Percentiles rank a stretch among this genome's conserved stretches.
Conservation (phyloP, 495 filamentous ascomycete species). For the Aspergillus sparsus region DNA sequence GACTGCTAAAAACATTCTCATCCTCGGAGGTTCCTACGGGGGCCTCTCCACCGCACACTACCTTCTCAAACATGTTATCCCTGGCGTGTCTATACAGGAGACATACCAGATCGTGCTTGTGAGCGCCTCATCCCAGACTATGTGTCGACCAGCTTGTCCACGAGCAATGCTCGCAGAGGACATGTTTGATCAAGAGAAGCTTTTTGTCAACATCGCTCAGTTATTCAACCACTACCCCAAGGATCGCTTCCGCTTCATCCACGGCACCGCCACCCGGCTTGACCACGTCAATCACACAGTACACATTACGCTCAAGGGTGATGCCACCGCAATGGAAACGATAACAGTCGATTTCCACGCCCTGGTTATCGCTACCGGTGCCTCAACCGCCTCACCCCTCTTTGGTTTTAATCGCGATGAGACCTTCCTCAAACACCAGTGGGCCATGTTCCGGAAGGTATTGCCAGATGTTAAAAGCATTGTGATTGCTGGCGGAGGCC, state of each 20-base stretch:
- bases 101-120: conserved; percentile 42
- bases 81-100: conserved; percentile 32
- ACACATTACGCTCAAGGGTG: conserved; percentile 19
- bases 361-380: conserved; percentile 45
- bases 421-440: conserved; percentile 21
- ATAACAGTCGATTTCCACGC: conserved; percentile 40
- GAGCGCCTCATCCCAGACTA: conserved; percentile 43
- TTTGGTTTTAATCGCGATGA: conserved; percentile 23
- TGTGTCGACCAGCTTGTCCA: conserved; percentile 49
- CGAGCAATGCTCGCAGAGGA: conserved; percentile 50
- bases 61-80: conserved; percentile 52
- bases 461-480: conserved; percentile 44
- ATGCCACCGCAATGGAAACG: conserved; percentile 7
- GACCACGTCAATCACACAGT: conserved; percentile 36
- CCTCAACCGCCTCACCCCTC: conserved; percentile 38
- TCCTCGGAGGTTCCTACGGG: conserved; percentile 56
- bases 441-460: conserved; percentile 39
- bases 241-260: conserved; percentile 35
- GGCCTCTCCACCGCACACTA: conserved; percentile 54
- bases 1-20: conserved; percentile 35
- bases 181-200: conserved; percentile 47
- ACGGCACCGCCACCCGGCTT: conserved; percentile 37
- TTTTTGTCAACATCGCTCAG: conserved; percentile 46
- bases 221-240: conserved; percentile 45
- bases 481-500: conserved; percentile 46